Evolutionary conservation across 352 stramenopile species (phyloP), one percentile per base, ranked within the genome.

Genomic region (Pelagophyceae sp.): DNA sequence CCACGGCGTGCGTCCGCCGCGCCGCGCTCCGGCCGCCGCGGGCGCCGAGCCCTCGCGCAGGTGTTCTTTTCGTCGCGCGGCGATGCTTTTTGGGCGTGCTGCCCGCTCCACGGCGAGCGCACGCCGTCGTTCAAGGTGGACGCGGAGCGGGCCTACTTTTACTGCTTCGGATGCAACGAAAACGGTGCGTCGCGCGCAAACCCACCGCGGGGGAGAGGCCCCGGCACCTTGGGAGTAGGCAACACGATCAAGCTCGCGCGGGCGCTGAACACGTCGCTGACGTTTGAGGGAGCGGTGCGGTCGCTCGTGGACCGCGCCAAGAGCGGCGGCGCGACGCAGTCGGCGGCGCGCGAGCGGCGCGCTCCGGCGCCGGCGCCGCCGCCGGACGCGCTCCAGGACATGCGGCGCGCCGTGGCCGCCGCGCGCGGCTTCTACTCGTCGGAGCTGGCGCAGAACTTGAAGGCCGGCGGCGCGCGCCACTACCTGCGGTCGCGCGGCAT

Each of bases 61-160:
- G 45, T 54, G 45, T 23, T 31, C 5, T 19, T 74, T 37, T 23
- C 51, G 33, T 5, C 38, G 35, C 33, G 67, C 20, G 29, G 29
- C 35, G 38, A 15, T 2, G 23, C 11, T 11, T 54, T 11, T 3
- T 71, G 61, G 61, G 61, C 29, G 61, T 31, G 6, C 11, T 74
- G 67, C n/a, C 67, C 67, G 67, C 35, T 74, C 35, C 67, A 74
- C 37, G 38, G 35, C 35, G 67, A 74, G 67, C 33, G 38, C 11
- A 74, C 67, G 67, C 33, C 67, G 33, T 58, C 35, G 17, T 74
- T 74, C 67, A 54, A 33, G 3, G 5, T 74, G 6, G 58, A 58
- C 38, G 17, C 2, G 5, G 67, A 74, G 2, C 2, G 27, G 23
- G 38, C 23, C 35, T 25, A 11, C 35, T 74, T 35, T 37, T 40